Evolutionary conservation across 2,329 filamentous ascomycete species (phyloP).

Genomic region (Trichoderma arundinaceum): DNA sequence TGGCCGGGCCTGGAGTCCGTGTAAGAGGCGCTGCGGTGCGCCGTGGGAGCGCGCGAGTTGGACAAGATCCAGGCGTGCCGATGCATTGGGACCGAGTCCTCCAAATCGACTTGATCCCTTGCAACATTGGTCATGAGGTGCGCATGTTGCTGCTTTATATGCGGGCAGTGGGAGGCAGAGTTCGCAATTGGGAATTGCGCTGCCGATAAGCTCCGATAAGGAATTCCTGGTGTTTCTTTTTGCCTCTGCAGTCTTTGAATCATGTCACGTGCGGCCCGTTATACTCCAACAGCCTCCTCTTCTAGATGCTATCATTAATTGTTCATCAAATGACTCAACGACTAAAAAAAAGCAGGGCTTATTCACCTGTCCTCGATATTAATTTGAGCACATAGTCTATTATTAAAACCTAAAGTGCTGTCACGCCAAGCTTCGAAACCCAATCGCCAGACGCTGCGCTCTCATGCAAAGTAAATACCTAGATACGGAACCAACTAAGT

Average conservation of each 20-base stretch:
- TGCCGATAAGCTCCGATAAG: conserved; percentile 28
- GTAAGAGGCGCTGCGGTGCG: conserved; percentile 10
- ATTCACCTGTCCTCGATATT: neutral
- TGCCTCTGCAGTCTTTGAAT: neutral
- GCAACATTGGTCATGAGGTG: conserved; percentile 53
- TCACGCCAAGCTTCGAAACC: neutral
- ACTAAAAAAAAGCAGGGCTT: neutral
- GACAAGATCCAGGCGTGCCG: conserved; percentile 37
- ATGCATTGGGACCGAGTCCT: conserved; percentile 48
- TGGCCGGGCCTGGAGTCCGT: neutral
- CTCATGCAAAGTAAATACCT: conserved; percentile 4
- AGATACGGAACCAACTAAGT: neutral
- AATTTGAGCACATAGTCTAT: neutral
- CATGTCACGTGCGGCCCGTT: conserved; percentile 31
- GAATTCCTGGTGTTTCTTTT: neutral
- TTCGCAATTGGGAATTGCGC: neutral
- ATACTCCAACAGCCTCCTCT: neutral
- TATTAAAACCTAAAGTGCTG: neutral
- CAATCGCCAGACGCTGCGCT: conserved; percentile 21
- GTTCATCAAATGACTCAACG: neutral
- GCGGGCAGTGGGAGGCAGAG: conserved; percentile 8
- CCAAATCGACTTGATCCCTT: conserved; percentile 53
- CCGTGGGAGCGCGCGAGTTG: conserved; percentile 34
- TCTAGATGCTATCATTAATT: too few species aligned
- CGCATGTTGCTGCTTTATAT: conserved; percentile 42